A percentile compares a stretch with the other conserved stretches of the same genome.
phyloP scores from a whole-genome alignment of 2,329 filamentous ascomycete species.

The Epichloe amarillans region DNA sequence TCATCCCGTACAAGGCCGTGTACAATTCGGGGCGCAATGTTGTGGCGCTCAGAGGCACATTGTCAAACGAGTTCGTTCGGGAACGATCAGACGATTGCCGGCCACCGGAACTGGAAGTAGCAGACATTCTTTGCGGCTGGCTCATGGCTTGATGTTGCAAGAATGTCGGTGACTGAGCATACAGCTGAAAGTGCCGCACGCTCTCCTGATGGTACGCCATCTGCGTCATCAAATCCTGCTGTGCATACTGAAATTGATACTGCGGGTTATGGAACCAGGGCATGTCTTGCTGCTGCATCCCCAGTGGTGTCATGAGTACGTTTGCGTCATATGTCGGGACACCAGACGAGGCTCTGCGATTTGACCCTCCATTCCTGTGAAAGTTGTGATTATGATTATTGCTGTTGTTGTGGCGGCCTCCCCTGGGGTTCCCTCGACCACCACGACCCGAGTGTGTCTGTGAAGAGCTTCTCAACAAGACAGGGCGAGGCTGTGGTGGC shows the following conservation, averaged over 20 bases:
- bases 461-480: slow-evolving; percentile 47
- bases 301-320: slow-evolving; percentile 31
- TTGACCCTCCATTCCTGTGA: slow-evolving; percentile 21
- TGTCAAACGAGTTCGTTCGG: slow-evolving; percentile 51
- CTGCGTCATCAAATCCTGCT: slow-evolving; percentile 27
- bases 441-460: slow-evolving; percentile 40
- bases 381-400: slow-evolving; percentile 27
- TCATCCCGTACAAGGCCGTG: slow-evolving; percentile 30
- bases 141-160: slow-evolving; percentile 22
- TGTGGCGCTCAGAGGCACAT: slow-evolving; percentile 41
- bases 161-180: slow-evolving; percentile 21
- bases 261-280: slow-evolving; percentile 34
- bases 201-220: slow-evolving; percentile 26
- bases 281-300: slow-evolving; percentile 32
- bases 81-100: slow-evolving; percentile 33
- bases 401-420: slow-evolving; percentile 30
- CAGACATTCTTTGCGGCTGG: slow-evolving; percentile 20
- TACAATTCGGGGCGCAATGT: slow-evolving; percentile 43
- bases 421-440: slow-evolving; percentile 35
- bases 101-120: slow-evolving; percentile 11
- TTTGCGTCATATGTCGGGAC: slow-evolving; percentile 36
- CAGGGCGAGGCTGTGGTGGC: slow-evolving; percentile 38
- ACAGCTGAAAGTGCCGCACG: slow-evolving; percentile 22
- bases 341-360: slow-evolving; percentile 39
- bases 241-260: slow-evolving; percentile 27